Evolutionary conservation across 228 moss, liverwort and hornwort genomes (phyloP), one percentile per base, ranked within the genome.

Genomic region (Sphagnum fallax): DNA sequence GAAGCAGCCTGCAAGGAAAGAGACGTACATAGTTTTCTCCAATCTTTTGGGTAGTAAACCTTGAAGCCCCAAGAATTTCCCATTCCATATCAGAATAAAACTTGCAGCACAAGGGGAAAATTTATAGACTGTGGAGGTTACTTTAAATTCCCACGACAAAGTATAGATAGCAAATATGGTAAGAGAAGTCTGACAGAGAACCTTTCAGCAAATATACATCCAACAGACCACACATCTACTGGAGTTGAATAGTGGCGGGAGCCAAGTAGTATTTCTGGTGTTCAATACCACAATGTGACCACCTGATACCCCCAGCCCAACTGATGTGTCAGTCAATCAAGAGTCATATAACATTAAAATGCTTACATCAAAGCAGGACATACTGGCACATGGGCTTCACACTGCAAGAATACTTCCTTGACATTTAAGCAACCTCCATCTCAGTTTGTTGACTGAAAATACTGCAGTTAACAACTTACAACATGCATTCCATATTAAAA

Each of bases 1-100:
- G 76, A 96, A 93, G 86, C 92, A 92, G 63, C 96, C 96, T 74
- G 96, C 96, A 63, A 96, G 81, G 80, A 89, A 96, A 14, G 96
- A 96, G 65, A 93, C 88, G 72, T 96, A 92, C 81, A 96, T 92
- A 32, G 91, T 77, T 64, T 85, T 86, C 71, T 82, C 86, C 78
- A 89, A 71, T 53, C 65, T 67, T 71, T 79, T 73, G 48, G 86
- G 67, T 51, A 96, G 80, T 65, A 91, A 75, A 57, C 88, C 93
- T 93, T 96, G 86, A 70, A 81, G 65, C 62, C 47, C 32, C 32
- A 32, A 32, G 32, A 32, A 32, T 32, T 32, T 32, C 32, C 32
- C 32, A 32, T 32, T 32, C 32, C 1, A 32, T 32, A 32, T 32
- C 32, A 32, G 32, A 32, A 32, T 32, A 32, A 32, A 32, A 32